A percentile compares a stretch with the other conserved stretches of the same genome.
These are phyloP conservation scores for Peribolospora kevripleyi DNA, from an alignment of 768 basidiomycete genomes.

Conservation along the genomic window DNA sequence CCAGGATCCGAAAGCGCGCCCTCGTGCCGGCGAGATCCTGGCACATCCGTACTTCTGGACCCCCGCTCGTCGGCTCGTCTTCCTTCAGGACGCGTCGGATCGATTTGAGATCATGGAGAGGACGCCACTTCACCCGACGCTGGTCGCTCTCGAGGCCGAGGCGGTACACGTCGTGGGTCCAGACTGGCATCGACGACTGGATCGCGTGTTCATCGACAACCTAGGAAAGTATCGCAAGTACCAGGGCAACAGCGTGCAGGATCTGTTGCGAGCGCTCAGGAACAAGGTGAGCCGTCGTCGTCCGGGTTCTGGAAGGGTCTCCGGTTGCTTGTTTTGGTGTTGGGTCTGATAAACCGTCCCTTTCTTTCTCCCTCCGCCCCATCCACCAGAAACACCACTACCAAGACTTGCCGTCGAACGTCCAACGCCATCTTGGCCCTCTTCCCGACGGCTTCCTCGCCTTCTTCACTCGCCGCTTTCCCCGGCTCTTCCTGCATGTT, in stretches of 20 bases:
- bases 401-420: conserved; percentile 81
- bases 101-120: conserved; percentile 94
- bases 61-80: conserved; percentile 52
- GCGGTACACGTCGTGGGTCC: conserved; percentile 51
- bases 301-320: neutral
- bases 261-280: conserved; percentile 68
- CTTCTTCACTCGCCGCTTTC: conserved; percentile 88
- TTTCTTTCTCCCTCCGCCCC: neutral
- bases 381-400: conserved; percentile 71
- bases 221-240: conserved; percentile 95
- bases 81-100: conserved; percentile 94
- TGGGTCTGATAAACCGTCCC: neutral
- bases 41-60: conserved; percentile 97
- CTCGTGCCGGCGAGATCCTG: conserved; percentile 53
- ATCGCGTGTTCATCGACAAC: conserved; percentile 77
- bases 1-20: conserved; percentile 46
- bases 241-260: conserved; percentile 69
- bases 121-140: conserved; percentile 55
- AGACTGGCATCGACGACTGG: conserved; percentile 71
- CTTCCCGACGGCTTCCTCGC: conserved; percentile 78
- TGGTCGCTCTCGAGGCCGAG: conserved; percentile 47
- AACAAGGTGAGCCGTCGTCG: conserved; percentile 47
- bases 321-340: neutral
- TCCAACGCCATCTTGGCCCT: conserved; percentile 62
- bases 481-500: conserved; percentile 72